Evolutionary conservation across 805 yeast genomes (phyloP).

Genomic region (Ogataea nonfermentans): DNA sequence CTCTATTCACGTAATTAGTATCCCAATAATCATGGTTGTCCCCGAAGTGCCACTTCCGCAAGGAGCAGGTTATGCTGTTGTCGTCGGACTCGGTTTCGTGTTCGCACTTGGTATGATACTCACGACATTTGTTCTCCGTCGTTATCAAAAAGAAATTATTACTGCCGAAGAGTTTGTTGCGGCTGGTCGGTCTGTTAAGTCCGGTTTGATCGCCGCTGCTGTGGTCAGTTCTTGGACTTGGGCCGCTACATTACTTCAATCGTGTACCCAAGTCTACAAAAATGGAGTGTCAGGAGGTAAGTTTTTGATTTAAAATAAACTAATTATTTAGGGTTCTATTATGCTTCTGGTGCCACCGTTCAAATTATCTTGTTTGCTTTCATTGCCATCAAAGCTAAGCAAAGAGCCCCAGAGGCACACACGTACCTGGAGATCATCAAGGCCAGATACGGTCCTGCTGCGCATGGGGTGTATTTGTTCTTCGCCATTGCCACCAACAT

Average conservation of each 20-base stretch:
- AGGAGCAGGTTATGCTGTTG: constrained; percentile 85
- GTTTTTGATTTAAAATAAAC: background rate
- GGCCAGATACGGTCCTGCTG: constrained; percentile 73
- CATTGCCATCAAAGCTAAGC: constrained; percentile 83
- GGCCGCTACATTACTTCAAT: constrained; percentile 76
- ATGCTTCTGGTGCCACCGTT: constrained; percentile 89
- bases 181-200: constrained; percentile 85
- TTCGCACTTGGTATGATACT: constrained; percentile 72
- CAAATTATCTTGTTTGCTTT: constrained; percentile 86
- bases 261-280: constrained; percentile 74
- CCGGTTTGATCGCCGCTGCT: constrained; percentile 83
- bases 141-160: constrained; percentile 82
- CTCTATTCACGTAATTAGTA: background rate
- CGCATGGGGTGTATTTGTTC: constrained; percentile 68
- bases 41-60: constrained; percentile 43
- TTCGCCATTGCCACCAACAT: constrained; percentile 88
- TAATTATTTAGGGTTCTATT: constrained; percentile 40
- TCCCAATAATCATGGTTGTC: constrained; percentile 6
- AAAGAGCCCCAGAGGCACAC: constrained; percentile 88
- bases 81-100: constrained; percentile 81
- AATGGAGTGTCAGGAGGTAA: constrained; percentile 68
- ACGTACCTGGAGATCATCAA: constrained; percentile 84
- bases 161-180: constrained; percentile 94
- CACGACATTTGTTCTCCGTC: constrained; percentile 64
- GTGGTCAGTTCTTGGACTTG: constrained; percentile 95